Evolutionary conservation across 2,329 filamentous ascomycete species (phyloP), one percentile per base, ranked within the genome.

Genomic region (Pleoardoris graminearum): DNA sequence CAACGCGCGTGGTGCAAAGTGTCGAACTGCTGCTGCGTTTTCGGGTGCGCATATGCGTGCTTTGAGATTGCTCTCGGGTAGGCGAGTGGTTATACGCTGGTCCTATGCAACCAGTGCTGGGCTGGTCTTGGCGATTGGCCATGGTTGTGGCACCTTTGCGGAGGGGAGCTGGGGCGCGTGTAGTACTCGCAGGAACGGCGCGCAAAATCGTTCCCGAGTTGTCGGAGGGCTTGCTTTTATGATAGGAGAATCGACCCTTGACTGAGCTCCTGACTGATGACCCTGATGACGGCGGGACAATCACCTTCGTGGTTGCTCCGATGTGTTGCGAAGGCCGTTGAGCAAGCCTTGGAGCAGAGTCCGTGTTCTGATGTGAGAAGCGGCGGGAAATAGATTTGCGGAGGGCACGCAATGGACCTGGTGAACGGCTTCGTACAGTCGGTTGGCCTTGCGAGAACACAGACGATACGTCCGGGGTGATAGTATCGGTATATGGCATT

Each of bases 381-480:
- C 82, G 87, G 51, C 86, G 89, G 12, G 33, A 48, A 11, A 47
- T 23, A 71, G 78, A 79, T 17, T 69, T 87, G 49, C 81, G 81
- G 36, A 62, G 12, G 35, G 36, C 23, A n/a, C 23, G 22, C 7
- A 25, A 21, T 49, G 47, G 23, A 6, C 33, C 36, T 38, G 37
- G 37, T 33, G 47, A 49, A n/a, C 16, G 38, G 21, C 32, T 36
- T 27, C 16, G 33, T 27, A 30, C 7, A 21, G 39, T 17, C 16
- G 30, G 23, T 30, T 22, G 38, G 16, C 7, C 21, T 29, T 35
- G 39, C 25, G 39, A 39, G 25, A 35, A 47, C 21, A 51, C 27
- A 37, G 49, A 54, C 43, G 57, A 49, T 16, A 51, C 47, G 42
- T 62, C 55, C 38, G 54, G 51, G 54, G 57, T 52, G 37, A 48